Percentiles rank a stretch among this genome's conserved stretches.
These are phyloP conservation scores for Henningerozyma blattae DNA, from an alignment of 805 yeast species.

Conservation along the genomic window DNA sequence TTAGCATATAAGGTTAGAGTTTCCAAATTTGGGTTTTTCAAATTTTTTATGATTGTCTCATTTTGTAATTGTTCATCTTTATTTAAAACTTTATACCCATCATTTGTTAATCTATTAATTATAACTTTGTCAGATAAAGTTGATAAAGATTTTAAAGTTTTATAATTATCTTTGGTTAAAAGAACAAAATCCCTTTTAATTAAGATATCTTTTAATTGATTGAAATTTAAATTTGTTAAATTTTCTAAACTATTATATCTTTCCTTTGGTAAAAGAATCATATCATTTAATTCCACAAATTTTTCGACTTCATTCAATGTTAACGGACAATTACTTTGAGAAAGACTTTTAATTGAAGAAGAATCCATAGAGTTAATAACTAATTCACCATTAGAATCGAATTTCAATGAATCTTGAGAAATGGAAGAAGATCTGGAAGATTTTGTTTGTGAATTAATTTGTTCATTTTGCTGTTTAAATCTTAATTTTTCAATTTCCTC, in stretches of 20 bases:
- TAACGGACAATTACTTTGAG: no score
- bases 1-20: no score
- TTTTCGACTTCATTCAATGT: slow-evolving; percentile 17
- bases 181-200: slow-evolving; percentile 16
- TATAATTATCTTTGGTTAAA: slow-evolving; percentile 15
- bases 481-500: background rate
- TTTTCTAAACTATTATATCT: slow-evolving; percentile 5
- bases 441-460: background rate
- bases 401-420: background rate
- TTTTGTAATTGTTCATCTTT: background rate
- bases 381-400: no score
- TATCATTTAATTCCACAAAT: slow-evolving; percentile 15
- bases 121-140: background rate
- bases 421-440: background rate
- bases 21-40: background rate
- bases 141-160: slow-evolving; percentile 4
- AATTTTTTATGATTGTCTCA: background rate
- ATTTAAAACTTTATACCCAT: background rate
- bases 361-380: background rate
- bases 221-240: slow-evolving; percentile 4
- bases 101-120: background rate
- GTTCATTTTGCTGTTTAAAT: background rate
- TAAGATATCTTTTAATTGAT: slow-evolving; percentile 5
- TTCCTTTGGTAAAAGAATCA: slow-evolving; percentile 5
- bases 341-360: no score